Percentiles rank a stretch among this genome's conserved stretches.
These are phyloP conservation scores for Penicillium vulpinum DNA, from an alignment of 2,329 filamentous ascomycete species.

Conservation along the genomic window DNA sequence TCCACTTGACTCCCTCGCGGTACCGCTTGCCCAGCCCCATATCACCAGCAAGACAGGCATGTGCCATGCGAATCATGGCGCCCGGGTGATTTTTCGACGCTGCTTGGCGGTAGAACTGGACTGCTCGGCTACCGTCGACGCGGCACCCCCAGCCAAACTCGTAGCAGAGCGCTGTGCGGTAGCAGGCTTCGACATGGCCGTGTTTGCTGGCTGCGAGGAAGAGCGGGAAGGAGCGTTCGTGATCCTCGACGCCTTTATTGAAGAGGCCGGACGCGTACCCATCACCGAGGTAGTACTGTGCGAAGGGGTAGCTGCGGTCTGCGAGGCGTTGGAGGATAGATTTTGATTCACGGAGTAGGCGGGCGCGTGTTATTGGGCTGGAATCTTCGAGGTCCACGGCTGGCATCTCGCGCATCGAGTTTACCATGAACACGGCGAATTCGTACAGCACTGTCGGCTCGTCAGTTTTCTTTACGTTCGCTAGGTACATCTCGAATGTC, in stretches of 20 bases:
- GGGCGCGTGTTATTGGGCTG: slow-evolving; percentile 54
- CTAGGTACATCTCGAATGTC: slow-evolving; percentile 95
- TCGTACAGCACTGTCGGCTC: slow-evolving; percentile 90
- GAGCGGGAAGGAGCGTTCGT: slow-evolving; percentile 85
- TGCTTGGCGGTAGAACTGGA: slow-evolving; percentile 86
- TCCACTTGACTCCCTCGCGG: slow-evolving; percentile 90
- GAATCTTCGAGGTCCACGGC: slow-evolving; percentile 46
- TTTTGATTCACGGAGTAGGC: slow-evolving; percentile 82
- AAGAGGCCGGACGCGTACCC: slow-evolving; percentile 93
- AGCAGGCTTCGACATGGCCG: slow-evolving; percentile 93
- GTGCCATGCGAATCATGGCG: slow-evolving; percentile 87
- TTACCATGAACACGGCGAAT: slow-evolving; percentile 91
- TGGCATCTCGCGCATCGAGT: slow-evolving; percentile 78
- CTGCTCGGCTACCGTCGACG: slow-evolving; percentile 84
- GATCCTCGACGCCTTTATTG: slow-evolving; percentile 89
- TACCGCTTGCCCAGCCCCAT: slow-evolving; percentile 81
- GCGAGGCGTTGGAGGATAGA: slow-evolving; percentile 83
- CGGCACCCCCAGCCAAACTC: slow-evolving; percentile 97
- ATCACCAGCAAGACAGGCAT: slow-evolving; percentile 85
- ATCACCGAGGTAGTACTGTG: slow-evolving; percentile 95
- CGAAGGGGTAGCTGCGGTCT: slow-evolving; percentile 89
- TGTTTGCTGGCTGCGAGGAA: slow-evolving; percentile 95
- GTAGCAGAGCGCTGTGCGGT: slow-evolving; percentile 90
- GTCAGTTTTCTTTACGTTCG: slow-evolving; percentile 95
- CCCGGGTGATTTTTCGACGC: slow-evolving; percentile 94